Conservation (phyloP, 495 filamentous ascomycete species). For the Geoglossum glabrum region DNA sequence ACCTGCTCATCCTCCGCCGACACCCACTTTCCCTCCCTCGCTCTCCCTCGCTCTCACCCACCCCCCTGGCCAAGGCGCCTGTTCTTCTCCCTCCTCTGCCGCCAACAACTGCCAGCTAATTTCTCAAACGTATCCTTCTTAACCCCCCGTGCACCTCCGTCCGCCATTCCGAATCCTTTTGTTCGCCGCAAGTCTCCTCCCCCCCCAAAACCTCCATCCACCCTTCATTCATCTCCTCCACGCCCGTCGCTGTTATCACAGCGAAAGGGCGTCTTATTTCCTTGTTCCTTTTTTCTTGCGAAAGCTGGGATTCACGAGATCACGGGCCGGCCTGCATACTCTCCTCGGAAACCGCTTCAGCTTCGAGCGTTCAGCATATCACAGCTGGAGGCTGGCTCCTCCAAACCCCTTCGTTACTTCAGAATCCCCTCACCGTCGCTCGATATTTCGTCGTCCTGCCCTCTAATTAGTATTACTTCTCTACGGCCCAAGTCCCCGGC, state of each 20-base stretch:
- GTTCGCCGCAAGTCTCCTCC: neutral
- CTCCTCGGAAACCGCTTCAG: neutral
- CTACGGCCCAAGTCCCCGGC: neutral
- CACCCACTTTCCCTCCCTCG: too few relatives aligned
- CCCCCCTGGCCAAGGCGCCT: neutral
- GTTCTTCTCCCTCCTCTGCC: neutral
- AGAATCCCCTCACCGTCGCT: neutral
- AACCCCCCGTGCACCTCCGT: neutral
- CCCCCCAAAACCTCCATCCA: neutral
- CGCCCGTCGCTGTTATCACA: neutral
- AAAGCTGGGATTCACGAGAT: neutral
- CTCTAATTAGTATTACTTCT: neutral
- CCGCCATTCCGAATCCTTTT: neutral
- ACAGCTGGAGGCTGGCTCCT: neutral
- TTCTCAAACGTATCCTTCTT: conserved; percentile 1
- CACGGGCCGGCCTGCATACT: neutral
- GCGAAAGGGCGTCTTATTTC: conserved; percentile 1
- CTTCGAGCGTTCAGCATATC: neutral
- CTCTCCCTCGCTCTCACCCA: too few relatives aligned
- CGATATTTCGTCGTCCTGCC: neutral
- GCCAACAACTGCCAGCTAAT: neutral
- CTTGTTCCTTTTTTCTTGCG: neutral
- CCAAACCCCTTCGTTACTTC: conserved; percentile 1
- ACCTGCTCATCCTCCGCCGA: too few relatives aligned
- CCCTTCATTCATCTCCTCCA: neutral